A percentile compares a stretch with the other conserved stretches of the same genome.
These are phyloP conservation scores for Boletellus sp. DNA, from an alignment of 768 basidiomycete species.

Conservation along the genomic window DNA sequence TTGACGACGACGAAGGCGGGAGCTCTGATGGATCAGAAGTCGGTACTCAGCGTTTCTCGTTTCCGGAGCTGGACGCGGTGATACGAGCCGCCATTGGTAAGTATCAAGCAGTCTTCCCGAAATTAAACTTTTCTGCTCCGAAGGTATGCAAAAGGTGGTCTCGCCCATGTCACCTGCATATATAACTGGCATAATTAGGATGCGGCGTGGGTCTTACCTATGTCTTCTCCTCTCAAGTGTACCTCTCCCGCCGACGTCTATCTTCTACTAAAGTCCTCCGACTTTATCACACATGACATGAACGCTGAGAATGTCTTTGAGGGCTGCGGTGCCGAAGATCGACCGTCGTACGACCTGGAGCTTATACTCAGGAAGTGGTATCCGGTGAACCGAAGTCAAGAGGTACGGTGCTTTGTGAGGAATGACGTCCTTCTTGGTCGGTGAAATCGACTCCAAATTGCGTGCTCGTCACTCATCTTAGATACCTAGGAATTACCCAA, in stretches of 20 bases:
- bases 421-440: conserved; percentile 67
- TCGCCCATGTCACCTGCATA: neutral
- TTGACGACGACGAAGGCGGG: conserved; percentile 50
- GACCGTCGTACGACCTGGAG: conserved; percentile 59
- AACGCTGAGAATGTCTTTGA: conserved; percentile 59
- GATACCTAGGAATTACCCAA: conserved; percentile 69
- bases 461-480: neutral
- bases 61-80: conserved; percentile 75
- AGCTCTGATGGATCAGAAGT: conserved; percentile 35
- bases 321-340: conserved; percentile 40
- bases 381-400: conserved; percentile 75
- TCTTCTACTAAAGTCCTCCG: conserved; percentile 86
- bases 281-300: conserved; percentile 83
- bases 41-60: conserved; percentile 48
- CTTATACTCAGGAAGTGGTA: conserved; percentile 92
- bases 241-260: conserved; percentile 88
- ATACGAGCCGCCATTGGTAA: conserved; percentile 63
- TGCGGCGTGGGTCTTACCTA: conserved; percentile 85
- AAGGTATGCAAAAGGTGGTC: conserved; percentile 47
- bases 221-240: conserved; percentile 82
- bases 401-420: conserved; percentile 89
- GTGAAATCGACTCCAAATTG: neutral
- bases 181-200: conserved; percentile 50
- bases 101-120: conserved; percentile 89
- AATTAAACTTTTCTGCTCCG: conserved; percentile 95